Conservation (phyloP, 495 filamentous ascomycete genomes). For the Lasiosphaeria miniovina region DNA sequence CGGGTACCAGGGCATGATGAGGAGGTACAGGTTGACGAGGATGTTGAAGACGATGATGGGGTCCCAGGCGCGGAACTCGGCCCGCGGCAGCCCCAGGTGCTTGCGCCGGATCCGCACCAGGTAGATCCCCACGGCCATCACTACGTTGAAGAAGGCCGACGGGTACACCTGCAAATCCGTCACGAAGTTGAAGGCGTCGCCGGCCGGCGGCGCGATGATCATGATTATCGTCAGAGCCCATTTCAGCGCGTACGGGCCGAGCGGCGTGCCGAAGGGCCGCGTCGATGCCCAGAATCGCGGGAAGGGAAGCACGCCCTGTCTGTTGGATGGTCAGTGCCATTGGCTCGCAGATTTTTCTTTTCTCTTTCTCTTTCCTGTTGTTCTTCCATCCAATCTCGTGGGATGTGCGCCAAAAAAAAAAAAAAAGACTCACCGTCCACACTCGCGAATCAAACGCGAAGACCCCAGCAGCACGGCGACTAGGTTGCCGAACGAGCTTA, state of each 20-base stretch:
- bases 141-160: conserved; percentile 49
- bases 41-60: conserved; percentile 53
- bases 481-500: conserved; percentile 64
- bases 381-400: neutral
- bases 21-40: conserved; percentile 51
- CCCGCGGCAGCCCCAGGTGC: conserved; percentile 38
- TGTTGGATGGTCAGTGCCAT: conserved; percentile 15
- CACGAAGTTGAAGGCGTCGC: conserved; percentile 67
- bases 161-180: conserved; percentile 56
- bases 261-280: conserved; percentile 59
- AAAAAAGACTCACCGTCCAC: conserved; percentile 41
- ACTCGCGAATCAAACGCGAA: conserved; percentile 59
- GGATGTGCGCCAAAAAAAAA: neutral
- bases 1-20: conserved; percentile 66
- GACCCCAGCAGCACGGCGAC: conserved; percentile 56
- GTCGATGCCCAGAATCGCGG: conserved; percentile 63
- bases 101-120: conserved; percentile 51
- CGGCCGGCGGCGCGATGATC: conserved; percentile 64
- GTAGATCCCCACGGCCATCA: conserved; percentile 53
- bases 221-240: conserved; percentile 59
- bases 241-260: conserved; percentile 58
- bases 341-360: neutral
- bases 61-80: conserved; percentile 55
- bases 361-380: neutral
- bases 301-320: conserved; percentile 64